phyloP scores from a whole-genome alignment of 345 rosid species.

The Alliaria petiolata region DNA sequence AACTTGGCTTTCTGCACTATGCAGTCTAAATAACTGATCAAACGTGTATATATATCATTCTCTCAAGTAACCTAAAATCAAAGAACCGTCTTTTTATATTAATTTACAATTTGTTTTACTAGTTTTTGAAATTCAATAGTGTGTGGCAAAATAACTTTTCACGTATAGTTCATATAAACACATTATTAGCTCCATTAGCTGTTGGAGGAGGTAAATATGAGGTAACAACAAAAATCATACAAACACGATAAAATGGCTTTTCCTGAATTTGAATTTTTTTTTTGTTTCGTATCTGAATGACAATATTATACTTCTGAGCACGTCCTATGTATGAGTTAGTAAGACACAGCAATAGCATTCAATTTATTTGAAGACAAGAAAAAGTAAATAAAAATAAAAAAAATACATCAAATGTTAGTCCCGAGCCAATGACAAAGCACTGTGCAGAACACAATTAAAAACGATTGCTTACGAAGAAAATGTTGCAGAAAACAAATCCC shows the following conservation, averaged over 20 bases:
- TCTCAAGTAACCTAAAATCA: background rate
- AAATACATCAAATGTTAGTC: background rate
- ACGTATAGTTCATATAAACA: background rate
- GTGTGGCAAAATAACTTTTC: background rate
- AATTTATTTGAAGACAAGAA: slow-evolving; percentile 13
- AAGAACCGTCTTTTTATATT: background rate
- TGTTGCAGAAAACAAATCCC: slow-evolving; percentile 35
- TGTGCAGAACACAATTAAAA: slow-evolving; percentile 34
- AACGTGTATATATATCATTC: background rate
- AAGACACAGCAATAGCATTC: slow-evolving; percentile 13
- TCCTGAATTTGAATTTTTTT: too few relatives aligned
- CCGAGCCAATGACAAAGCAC: slow-evolving; percentile 18
- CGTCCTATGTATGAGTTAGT: background rate
- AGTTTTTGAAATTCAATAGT: background rate
- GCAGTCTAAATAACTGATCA: background rate
- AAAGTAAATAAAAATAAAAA: background rate
- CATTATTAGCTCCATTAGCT: too few relatives aligned
- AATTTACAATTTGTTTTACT: background rate
- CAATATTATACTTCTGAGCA: background rate
- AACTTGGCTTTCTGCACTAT: slow-evolving; percentile 2
- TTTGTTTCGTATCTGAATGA: too few relatives aligned
- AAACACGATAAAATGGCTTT: too few relatives aligned
- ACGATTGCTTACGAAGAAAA: slow-evolving; percentile 32
- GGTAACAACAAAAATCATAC: too few relatives aligned
- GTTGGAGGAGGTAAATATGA: too few relatives aligned